Evolutionary conservation across 2,329 filamentous ascomycete species (phyloP).

Genomic region (Chrysosporium queenslandicum): DNA sequence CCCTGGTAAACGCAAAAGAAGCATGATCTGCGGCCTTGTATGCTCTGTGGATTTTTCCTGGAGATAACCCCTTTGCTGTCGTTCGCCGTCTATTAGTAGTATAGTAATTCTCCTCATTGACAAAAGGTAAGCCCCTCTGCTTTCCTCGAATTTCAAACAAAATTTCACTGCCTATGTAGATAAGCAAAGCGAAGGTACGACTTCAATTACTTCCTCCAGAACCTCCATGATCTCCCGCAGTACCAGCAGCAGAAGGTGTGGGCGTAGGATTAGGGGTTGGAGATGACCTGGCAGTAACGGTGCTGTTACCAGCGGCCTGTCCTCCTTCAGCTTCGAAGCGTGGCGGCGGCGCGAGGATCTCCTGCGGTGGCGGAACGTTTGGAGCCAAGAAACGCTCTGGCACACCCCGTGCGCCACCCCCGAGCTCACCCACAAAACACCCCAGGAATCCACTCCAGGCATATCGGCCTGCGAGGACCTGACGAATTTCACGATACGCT

Average conservation of each 20-base stretch:
- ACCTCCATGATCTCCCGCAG: background rate
- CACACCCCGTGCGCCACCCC: conserved; percentile 60
- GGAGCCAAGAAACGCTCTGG: conserved; percentile 59
- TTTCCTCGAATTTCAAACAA: background rate
- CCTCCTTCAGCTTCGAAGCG: background rate
- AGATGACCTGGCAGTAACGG: too few relatives aligned
- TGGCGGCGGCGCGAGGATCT: conserved; percentile 6
- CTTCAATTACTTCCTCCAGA: background rate
- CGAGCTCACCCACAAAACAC: conserved; percentile 62
- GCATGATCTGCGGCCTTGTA: too few relatives aligned
- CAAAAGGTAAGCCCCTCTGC: background rate
- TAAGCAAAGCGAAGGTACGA: background rate
- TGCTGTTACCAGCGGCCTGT: too few relatives aligned
- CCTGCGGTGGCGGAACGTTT: conserved; percentile 17
- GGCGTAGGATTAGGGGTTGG: too few relatives aligned
- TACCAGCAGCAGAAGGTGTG: background rate
- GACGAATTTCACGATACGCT: conserved; percentile 69
- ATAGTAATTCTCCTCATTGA: background rate
- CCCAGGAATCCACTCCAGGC: conserved; percentile 73
- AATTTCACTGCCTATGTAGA: background rate
- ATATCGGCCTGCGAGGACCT: conserved; percentile 61
- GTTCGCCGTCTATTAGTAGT: too few relatives aligned
- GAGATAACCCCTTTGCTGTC: too few relatives aligned
- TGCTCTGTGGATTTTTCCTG: too few relatives aligned
- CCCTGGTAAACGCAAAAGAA: background rate